These are phyloP conservation scores for Cantharellus cinnabarinus DNA, from an alignment of 768 basidiomycete species.

Conservation along the genomic window DNA sequence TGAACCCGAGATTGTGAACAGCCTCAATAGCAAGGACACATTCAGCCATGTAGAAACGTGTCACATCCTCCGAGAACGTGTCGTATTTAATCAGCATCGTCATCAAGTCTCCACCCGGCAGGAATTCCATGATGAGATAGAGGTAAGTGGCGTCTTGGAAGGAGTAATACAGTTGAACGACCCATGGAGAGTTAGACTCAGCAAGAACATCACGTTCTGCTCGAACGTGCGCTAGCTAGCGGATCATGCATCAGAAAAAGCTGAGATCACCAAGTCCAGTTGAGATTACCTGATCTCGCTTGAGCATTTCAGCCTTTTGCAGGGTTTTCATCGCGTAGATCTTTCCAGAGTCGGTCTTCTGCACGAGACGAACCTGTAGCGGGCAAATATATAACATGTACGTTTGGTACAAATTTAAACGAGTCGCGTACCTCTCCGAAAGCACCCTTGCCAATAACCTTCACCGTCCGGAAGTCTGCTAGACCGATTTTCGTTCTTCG, in stretches of 20 bases:
- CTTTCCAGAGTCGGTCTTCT: slow-evolving; percentile 91
- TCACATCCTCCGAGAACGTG: slow-evolving; percentile 95
- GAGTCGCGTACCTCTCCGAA: slow-evolving; percentile 63
- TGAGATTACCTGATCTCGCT: slow-evolving; percentile 76
- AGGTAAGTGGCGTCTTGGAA: slow-evolving; percentile 87
- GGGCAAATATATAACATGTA: neutral
- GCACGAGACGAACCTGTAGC: slow-evolving; percentile 67
- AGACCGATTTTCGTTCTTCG: slow-evolving; percentile 77
- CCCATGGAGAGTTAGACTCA: slow-evolving; percentile 89
- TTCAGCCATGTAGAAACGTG: slow-evolving; percentile 97
- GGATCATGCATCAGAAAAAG: slow-evolving; percentile 1
- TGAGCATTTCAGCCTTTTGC: slow-evolving; percentile 96
- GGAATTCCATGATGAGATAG: slow-evolving; percentile 97
- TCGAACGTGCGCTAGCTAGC: slow-evolving; percentile 86
- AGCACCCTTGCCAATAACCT: slow-evolving; percentile 97
- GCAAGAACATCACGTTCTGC: slow-evolving; percentile 94
- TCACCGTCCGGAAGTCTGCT: slow-evolving; percentile 87
- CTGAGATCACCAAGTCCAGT: neutral
- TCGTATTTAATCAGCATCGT: slow-evolving; percentile 99
- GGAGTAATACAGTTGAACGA: slow-evolving; percentile 93
- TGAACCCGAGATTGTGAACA: slow-evolving; percentile 91
- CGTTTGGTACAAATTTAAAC: neutral
- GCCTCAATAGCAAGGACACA: slow-evolving; percentile 95
- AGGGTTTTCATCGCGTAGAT: slow-evolving; percentile 99
- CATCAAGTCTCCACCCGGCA: slow-evolving; percentile 97